These are phyloP conservation scores for Craterostigma plantagineum DNA, from an alignment of 257 asterid species.

Conservation along the genomic window DNA sequence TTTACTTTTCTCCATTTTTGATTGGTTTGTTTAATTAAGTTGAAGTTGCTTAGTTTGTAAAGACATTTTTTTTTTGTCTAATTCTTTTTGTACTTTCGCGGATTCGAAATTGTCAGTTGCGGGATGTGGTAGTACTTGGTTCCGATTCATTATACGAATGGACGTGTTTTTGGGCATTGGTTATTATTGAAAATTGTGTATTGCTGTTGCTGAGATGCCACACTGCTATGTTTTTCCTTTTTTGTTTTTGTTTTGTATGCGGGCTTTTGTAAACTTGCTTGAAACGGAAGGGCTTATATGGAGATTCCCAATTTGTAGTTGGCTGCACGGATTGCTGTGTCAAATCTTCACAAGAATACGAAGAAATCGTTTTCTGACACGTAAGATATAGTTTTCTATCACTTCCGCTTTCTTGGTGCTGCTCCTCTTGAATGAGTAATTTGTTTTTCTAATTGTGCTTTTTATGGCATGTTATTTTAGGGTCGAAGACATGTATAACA, in stretches of 20 bases:
- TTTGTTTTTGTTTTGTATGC: not conserved
- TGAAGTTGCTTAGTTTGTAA: slow-evolving; percentile 5
- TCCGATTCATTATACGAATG: too few relatives aligned
- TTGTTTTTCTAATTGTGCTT: too few relatives aligned
- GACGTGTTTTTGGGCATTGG: too few relatives aligned
- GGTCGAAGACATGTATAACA: slow-evolving; percentile 68
- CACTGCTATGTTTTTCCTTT: not conserved
- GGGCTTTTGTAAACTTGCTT: not conserved
- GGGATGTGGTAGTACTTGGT: too few relatives aligned
- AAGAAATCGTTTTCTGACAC: slow-evolving; percentile 94
- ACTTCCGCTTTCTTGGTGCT: too few relatives aligned
- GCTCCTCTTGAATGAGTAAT: too few relatives aligned
- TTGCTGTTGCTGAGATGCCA: not conserved
- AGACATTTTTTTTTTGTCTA: too few relatives aligned
- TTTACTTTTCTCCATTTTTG: too few relatives aligned
- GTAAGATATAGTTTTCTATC: slow-evolving; percentile 22
- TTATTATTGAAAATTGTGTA: too few relatives aligned
- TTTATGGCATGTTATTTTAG: slow-evolving; percentile 20
- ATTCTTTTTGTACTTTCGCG: too few relatives aligned
- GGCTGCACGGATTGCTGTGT: slow-evolving; percentile 99
- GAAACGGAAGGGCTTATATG: not conserved
- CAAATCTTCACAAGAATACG: slow-evolving; percentile 90
- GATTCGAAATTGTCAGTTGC: too few relatives aligned
- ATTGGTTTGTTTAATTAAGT: too few relatives aligned
- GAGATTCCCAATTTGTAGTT: slow-evolving; percentile 26